Evolutionary conservation across 495 filamentous ascomycete species (phyloP).

Genomic region (Aspergillus cristatus): DNA sequence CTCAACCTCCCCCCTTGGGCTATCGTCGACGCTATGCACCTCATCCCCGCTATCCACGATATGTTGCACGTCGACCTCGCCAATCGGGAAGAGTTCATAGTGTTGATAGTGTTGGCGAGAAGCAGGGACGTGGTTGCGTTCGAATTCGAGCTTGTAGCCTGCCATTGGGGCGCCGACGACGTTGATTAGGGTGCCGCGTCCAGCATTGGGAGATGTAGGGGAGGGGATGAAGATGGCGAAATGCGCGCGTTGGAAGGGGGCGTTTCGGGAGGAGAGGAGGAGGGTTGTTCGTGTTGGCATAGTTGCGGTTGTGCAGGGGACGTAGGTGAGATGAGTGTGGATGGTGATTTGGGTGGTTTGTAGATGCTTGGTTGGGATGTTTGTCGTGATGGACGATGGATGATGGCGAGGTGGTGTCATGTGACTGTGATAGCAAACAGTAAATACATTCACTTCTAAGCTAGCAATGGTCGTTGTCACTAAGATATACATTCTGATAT

Average conservation of each 20-base stretch:
- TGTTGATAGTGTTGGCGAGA: too few species aligned
- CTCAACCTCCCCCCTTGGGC: constrained; percentile 18
- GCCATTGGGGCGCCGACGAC: constrained; percentile 23
- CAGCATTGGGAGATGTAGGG: constrained; percentile 1
- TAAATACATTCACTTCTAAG: too few species aligned
- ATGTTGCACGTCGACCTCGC: constrained; percentile 11
- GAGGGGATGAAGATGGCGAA: constrained; percentile 27
- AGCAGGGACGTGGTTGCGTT: constrained; percentile 13
- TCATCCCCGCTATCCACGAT: constrained; percentile 14
- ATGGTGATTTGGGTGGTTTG: too few species aligned
- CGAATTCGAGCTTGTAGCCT: constrained; percentile 24
- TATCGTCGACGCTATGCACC: constrained; percentile 9
- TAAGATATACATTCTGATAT: too few species aligned
- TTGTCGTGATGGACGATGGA: too few species aligned
- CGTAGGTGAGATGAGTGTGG: too few species aligned
- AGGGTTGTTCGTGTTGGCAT: constrained; percentile 9
- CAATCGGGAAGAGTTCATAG: constrained; percentile 14
- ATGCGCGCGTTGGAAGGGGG: constrained; percentile 19
- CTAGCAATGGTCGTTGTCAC: too few species aligned
- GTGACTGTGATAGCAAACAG: too few species aligned
- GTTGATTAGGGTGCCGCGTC: constrained; percentile 20
- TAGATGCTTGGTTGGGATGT: too few species aligned
- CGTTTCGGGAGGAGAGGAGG: constrained; percentile 16
- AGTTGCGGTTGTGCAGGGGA: too few species aligned
- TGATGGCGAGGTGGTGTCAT: too few species aligned